Percentiles rank a stretch among this genome's conserved stretches.
Evolutionary conservation across 306 rosid genomes (phyloP).

Genomic region (Sphenostylis stenocarpa): DNA sequence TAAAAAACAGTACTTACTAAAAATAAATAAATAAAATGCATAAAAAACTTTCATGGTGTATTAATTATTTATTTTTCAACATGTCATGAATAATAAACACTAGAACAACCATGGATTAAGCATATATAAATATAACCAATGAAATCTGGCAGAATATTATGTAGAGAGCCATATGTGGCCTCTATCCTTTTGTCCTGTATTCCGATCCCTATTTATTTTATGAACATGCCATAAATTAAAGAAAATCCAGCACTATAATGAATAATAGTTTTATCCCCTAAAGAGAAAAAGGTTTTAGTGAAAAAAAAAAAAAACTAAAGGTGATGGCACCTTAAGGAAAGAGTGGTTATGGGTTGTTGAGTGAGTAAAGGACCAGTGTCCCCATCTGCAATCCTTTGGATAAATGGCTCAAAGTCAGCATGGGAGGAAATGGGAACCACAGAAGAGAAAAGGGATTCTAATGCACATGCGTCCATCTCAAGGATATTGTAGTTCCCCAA

Average conservation of each 20-base stretch:
- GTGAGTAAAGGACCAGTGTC: constrained; percentile 65
- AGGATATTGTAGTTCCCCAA: constrained; percentile 49
- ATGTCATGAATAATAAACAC: neutral
- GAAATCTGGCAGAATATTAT: constrained; percentile 9
- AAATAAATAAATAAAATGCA: neutral
- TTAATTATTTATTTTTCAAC: neutral
- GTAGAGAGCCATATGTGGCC: constrained; percentile 19
- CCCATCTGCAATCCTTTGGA: constrained; percentile 83
- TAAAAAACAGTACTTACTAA: neutral
- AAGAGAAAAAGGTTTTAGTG: neutral
- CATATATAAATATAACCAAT: neutral
- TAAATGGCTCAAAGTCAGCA: constrained; percentile 76
- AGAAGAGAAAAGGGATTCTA: constrained; percentile 82
- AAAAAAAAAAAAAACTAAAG: neutral
- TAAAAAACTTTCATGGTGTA: neutral
- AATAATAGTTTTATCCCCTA: neutral
- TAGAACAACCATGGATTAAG: constrained; percentile 16
- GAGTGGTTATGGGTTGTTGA: constrained; percentile 73
- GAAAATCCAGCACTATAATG: neutral
- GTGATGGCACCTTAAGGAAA: constrained; percentile 69
- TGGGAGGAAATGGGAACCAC: constrained; percentile 78
- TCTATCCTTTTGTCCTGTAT: constrained; percentile 22
- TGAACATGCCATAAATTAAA: constrained; percentile 7
- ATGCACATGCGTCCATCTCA: constrained; percentile 56
- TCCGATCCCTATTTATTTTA: constrained; percentile 11